Evolutionary conservation across 2,329 filamentous ascomycete species (phyloP), one percentile per base, ranked within the genome.

Genomic region (Talaromyces piceae): DNA sequence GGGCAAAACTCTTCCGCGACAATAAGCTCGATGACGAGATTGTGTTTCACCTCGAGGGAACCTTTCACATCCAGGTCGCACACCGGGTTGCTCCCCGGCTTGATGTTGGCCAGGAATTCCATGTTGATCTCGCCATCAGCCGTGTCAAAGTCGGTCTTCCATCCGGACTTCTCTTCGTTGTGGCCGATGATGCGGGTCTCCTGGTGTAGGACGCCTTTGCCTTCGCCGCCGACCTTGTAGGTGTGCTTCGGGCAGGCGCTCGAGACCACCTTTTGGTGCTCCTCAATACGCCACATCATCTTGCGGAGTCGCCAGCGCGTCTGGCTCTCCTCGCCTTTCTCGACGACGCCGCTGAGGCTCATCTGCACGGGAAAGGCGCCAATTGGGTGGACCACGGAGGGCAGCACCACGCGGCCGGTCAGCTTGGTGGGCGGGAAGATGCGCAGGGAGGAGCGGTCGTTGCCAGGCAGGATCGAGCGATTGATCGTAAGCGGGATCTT

Each of bases 391-490:
- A 96, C 84, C 57, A 95, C 82, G 31, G 88, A 82, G 44, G 86
- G 86, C 57, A 95, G 84, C 61, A 88, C 84, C 56, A 93, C 86
- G 63, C 84, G 85, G 53, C 89, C 87, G 58, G 88, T 91, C 62
- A 98, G 84, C 71, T 95, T 93, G 59, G 93, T 98, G 0, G 93
- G 91, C 45, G 91, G 93, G 72, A 98, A 98, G 63, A 97, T 87
- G 63, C 91, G 88, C 56, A 95, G 84, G 13, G 88, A 94, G 70
- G 91, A 85, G 71, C 94, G 91, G 55, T 94, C 89, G 49, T 80
- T 77, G 45, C 89, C 87, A 2, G 88, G 82, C 49, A 86, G 78
- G 23, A 97, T 81, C 28, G 90, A 87, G 55, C 91, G 87, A 72
- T 85, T 85, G 59, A 97, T 79, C 50, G 83, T 77, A 41, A 97